Evolutionary conservation across 129 eudicot species (phyloP), one percentile per base, ranked within the genome.

Genomic region (Erigeron canadensis): DNA sequence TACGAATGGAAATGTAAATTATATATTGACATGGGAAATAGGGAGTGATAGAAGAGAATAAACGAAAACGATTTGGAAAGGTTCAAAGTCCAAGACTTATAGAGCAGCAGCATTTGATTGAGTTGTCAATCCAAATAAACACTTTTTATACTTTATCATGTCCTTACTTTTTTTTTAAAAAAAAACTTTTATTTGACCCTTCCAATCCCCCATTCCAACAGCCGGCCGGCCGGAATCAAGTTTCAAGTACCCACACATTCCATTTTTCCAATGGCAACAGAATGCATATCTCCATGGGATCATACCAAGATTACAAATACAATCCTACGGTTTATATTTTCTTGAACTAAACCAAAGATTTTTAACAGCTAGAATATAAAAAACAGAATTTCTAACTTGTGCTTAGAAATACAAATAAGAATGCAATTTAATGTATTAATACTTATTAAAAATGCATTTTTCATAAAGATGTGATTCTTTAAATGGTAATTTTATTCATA

Each of bases 121-220:
- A 77, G 71, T 77, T 77, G 81, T 77, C 81, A 77, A 61, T 77
- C 81, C 81, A 69, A 69, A 69, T 37, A n/a, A 69, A 47, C 8
- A 1, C n/a, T n/a, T n/a, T n/a, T n/a, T n/a, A 43, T 19, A 40
- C 23, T 43, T 41, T 22, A 11, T 48, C 18, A n/a, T 70, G 7
- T 40, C 41, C 7, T 15, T 28, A 40, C 2, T 6, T 16, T 39
- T 15, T 18, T n/a, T n/a, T n/a, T n/a, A n/a, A n/a, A n/a, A n/a
- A n/a, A n/a, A n/a, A n/a, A n/a, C n/a, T n/a, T n/a, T n/a, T n/a
- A n/a, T n/a, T 61, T n/a, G 39, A 45, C 77, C 45, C 42, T 56
- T 62, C 56, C 13, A 17, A 9, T 56, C 11, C 7, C 15, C 43
- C 8, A 58, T 56, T 67, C 47, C 69, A 19, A 45, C 19, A 46